Evolutionary conservation across 208 protist genomes (phyloP), one percentile per base, ranked within the genome.

Genomic region (Trypanosoma caninum): DNA sequence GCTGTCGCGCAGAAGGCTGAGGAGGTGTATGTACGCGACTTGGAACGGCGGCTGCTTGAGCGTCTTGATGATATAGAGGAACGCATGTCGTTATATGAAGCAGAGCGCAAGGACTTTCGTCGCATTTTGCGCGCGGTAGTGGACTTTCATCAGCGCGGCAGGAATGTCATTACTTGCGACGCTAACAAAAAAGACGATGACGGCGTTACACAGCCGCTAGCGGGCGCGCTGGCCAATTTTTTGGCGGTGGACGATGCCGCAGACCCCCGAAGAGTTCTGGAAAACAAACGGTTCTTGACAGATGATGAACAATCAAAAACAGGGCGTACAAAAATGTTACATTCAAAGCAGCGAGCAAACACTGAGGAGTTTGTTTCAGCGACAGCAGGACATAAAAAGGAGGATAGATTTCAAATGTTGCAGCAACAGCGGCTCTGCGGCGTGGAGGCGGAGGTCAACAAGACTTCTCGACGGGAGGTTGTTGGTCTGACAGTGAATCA

Each of bases 91-190:
- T 78, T 80, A 35, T 86, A 82, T 20, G 87, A 94, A 47, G 72
- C 84, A 0, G 87, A 94, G 50, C 61, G 84, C 22, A 64, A 72
- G 18, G 87, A 91, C 51, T 83, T 91, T 61, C 78, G 84, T 47
- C 59, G 69, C 33, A 71, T 74, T 46, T 37, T 93, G 31, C 67
- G 76, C 10, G 65, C 83, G 0, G 34, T 70, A 20, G 48, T 88
- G 5, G 72, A 86, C 33, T 65, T 50, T 11, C 65, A 54, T 11
- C 69, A 71, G 27, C 37, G 42, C 0, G 54, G 33, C 30, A 47
- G 38, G 11, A 48, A 25, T 6, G 14, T 22, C 22, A 4, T 46
- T 4, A n/a, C n/a, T n/a, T n/a, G n/a, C n/a, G n/a, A n/a, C n/a
- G n/a, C n/a, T n/a, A 31, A 22, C 16, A 46, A 48, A 11, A 33